Base-by-base conservation (phyloP, 352 stramenopile species). In the Phytophthora foliorum region DNA sequence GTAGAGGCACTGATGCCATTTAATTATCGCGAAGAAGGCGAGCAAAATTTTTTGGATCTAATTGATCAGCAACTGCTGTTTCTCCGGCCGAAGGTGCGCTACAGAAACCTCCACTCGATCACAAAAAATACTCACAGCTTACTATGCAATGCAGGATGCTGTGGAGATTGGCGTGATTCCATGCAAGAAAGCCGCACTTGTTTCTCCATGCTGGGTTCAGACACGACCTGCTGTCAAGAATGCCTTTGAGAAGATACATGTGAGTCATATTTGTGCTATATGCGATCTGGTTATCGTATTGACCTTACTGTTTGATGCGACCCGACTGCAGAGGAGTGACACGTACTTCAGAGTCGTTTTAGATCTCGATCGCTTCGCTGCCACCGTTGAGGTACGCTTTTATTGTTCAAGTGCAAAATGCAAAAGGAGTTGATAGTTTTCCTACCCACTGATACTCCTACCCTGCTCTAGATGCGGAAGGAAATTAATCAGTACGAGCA, bases 111-210 rank as follows among this genome's bases (percentile, higher is more conserved):
- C 9, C 17, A 45, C 0, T 8, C 21, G 19, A 49, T n/a, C 29
- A 34, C 29, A 34, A 34, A 8, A 34, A 2, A 34, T 22, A 27
- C 42, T 49, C 21, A 49, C 42, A 49, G 10, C 19, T 19, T 49
- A 49, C 4, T 25, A 8, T 49, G 19, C 3, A 32, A 27, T 49
- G 24, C 44, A 91, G 84, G 78, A 69, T 46, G 75, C 63, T n/a
- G 73, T 94, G 19, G 86, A 92, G 57, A 92, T 94, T 57, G 73
- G 82, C 17, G 84, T 94, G 11, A 66, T 93, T 24, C 84, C 86
- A 17, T 92, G 84, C 45, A 68, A 82, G 11, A 66, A 74, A 21
- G 71, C 74, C 7, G 69, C 70, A 9, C 67, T 93, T 13, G 69
- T 94, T 6, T 78, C 77, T 34, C 77, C 84, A 38, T 92, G 86